Base-by-base conservation (phyloP, 192 early-diverging fungal species). In the Linnemannia exigua region DNA sequence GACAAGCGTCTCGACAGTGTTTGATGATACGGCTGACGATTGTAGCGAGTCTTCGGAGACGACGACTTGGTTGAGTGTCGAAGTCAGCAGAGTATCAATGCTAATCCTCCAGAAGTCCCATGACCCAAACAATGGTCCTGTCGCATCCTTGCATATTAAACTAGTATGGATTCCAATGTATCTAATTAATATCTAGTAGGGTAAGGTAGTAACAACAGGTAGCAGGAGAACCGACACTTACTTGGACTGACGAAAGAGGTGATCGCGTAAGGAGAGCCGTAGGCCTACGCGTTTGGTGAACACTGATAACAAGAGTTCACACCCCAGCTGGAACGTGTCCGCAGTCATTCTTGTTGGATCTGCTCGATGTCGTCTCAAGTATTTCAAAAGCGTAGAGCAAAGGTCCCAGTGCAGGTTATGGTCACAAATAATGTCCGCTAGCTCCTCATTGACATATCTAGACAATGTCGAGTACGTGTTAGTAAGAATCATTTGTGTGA, bases 321-420 rank as follows among this genome's bases (percentile, higher is more conserved):
- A 86, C 0, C 78, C 77, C 6, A 76, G 31, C 44, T 80, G 84
- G 35, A 86, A 48, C 0, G 67, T 77, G 6, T 72, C 69, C 36
- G 73, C 51, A 33, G 84, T 8, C 48, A 86, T 52, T n/a, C 84
- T 76, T n/a, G 20, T 37, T 3, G 77, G 19, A 50, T 86, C 75
- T n/a, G 74, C 75, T 15, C 68, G 74, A 36, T 80, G 63, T 48
- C 84, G 51, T 61, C 37, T 50, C 36, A 80, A 19, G 63, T 80
- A 86, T 41, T 28, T 79, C 11, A 46, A 48, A 7, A 86, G 70
- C 9, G 75, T 79, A 7, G 46, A 35, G 50, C 75, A 80, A 1
- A 86, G 70, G 4, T 86, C 84, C 84, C 78, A 86, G 22, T 86
- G 74, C 52, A 86, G 50, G 33, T 74, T 38, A 33, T 79, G 80